These are phyloP conservation scores for Heritiera littoralis DNA, from an alignment of 345 rosid genomes.

Conservation along the genomic window DNA sequence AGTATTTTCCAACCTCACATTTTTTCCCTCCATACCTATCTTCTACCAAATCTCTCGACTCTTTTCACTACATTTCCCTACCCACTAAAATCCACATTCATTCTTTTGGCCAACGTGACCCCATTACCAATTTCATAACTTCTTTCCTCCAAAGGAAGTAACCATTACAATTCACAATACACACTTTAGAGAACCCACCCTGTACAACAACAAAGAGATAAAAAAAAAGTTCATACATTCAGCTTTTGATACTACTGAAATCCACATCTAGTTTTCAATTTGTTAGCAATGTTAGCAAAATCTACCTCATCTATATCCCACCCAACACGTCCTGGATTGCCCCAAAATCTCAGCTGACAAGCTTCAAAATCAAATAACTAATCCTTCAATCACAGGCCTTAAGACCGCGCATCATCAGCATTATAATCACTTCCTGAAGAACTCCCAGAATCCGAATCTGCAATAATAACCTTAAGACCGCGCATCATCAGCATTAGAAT, in stretches of 20 bases:
- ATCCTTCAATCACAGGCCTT: background rate
- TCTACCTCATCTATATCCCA: slow-evolving; percentile 23
- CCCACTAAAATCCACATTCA: background rate
- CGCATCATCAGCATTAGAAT: slow-evolving; percentile 37
- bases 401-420: slow-evolving; percentile 35
- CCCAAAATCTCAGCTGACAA: background rate
- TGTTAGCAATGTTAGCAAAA: slow-evolving; percentile 4
- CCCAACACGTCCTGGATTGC: slow-evolving; percentile 7
- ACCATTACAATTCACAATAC: slow-evolving; percentile 21
- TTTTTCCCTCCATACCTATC: slow-evolving; percentile 16
- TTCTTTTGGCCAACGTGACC: background rate
- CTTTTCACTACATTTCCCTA: slow-evolving; percentile 15
- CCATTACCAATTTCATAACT: background rate
- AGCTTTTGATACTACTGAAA: slow-evolving; percentile 16
- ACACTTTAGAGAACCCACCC: slow-evolving; percentile 22
- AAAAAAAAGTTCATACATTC: background rate
- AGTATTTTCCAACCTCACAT: slow-evolving; percentile 36
- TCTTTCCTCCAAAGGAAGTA: background rate
- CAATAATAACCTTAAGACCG: slow-evolving; percentile 24
- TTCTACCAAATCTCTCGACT: slow-evolving; percentile 20
- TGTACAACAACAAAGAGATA: slow-evolving; percentile 19
- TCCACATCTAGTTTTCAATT: background rate
- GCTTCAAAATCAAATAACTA: slow-evolving; percentile 5
- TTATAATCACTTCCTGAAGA: slow-evolving; percentile 45
- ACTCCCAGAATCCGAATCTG: slow-evolving; percentile 45